Evolutionary conservation across 352 stramenopile genomes (phyloP).

Genomic region (Globisporangium viniferum): DNA sequence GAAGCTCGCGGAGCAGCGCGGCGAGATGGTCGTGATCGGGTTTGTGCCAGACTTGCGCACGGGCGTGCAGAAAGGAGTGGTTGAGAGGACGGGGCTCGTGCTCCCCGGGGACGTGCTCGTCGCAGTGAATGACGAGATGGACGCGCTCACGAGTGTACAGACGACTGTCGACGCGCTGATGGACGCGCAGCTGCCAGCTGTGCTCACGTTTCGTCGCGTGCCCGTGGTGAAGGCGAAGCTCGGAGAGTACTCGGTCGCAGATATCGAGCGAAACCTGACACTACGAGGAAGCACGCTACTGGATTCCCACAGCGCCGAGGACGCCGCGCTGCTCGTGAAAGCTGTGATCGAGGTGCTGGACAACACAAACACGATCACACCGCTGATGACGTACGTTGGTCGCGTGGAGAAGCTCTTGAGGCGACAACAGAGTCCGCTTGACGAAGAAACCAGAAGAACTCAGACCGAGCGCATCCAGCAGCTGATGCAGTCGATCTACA

Average conservation of each 20-base stretch:
- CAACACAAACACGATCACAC: constrained; percentile 32
- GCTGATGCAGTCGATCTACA: constrained; percentile 51
- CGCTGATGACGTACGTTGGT: constrained; percentile 43
- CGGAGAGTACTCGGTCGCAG: constrained; percentile 51
- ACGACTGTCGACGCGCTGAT: constrained; percentile 33
- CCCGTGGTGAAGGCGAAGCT: constrained; percentile 40
- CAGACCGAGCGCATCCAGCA: constrained; percentile 43
- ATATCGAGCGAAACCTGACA: constrained; percentile 55
- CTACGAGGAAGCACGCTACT: constrained; percentile 39
- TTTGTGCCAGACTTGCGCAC: constrained; percentile 33
- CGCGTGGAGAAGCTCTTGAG: constrained; percentile 52
- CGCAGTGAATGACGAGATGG: constrained; percentile 52
- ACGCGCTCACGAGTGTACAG: constrained; percentile 42
- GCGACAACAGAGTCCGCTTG: neutral
- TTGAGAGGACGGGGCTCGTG: constrained; percentile 43
- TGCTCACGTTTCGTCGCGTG: constrained; percentile 56
- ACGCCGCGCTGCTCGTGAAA: constrained; percentile 52
- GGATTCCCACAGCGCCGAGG: constrained; percentile 26
- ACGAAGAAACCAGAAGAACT: constrained; percentile 12
- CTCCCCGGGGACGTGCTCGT: constrained; percentile 56
- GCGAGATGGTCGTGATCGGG: constrained; percentile 45
- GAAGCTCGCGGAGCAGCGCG: constrained; percentile 35
- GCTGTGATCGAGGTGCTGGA: constrained; percentile 51
- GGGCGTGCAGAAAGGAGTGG: constrained; percentile 21
- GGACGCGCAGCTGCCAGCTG: constrained; percentile 35